Evolutionary conservation across 2,329 filamentous ascomycete species (phyloP), one percentile per base, ranked within the genome.

Genomic region (Verticillium isaacii): DNA sequence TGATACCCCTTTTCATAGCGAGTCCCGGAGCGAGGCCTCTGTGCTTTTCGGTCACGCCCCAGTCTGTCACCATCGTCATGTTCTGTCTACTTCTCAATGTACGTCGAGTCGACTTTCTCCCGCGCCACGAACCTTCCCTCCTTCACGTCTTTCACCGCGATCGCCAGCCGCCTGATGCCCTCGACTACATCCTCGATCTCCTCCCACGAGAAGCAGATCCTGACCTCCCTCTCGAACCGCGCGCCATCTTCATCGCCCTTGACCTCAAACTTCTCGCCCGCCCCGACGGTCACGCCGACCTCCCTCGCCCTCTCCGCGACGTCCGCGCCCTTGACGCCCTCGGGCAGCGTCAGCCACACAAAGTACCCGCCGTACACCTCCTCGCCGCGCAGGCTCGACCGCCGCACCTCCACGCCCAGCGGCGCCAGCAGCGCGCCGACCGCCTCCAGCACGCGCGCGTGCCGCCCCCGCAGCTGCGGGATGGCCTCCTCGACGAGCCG

Each of bases 331-430:
- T 89, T 75, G 2, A 78, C 55, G 61, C 65, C 73, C 1, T 72
- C 65, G 0, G 88, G 87, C 5, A 96, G 73, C 1, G 80, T 81
- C 32, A 96, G 74, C 92, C 92, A 97, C 57, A 96, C 78, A 72
- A 96, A 97, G 72, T 94, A 97, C 0, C 93, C 93, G 0, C 93
- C 93, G 34, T 88, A 89, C 3, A 88, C 73, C 3, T 77, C 72
- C 37, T n/a, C 14, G 2, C 56, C 56, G 12, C 5, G 9, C 61
- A 82, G 74, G 15, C 68, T 74, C 19, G 70, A 66, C 67, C 77
- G 72, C 32, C 72, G 69, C 37, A 79, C 72, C 32, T 61, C 71
- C 0, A 90, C 83, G 1, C 88, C 89, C 0, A 90, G 76, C 1
- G 89, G 89, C 0, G 81, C 70, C 1, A 96, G 78, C 57, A 89